Evolutionary conservation across 2,329 filamentous ascomycete species (phyloP).

Genomic region (Achaetomium macrosporum): DNA sequence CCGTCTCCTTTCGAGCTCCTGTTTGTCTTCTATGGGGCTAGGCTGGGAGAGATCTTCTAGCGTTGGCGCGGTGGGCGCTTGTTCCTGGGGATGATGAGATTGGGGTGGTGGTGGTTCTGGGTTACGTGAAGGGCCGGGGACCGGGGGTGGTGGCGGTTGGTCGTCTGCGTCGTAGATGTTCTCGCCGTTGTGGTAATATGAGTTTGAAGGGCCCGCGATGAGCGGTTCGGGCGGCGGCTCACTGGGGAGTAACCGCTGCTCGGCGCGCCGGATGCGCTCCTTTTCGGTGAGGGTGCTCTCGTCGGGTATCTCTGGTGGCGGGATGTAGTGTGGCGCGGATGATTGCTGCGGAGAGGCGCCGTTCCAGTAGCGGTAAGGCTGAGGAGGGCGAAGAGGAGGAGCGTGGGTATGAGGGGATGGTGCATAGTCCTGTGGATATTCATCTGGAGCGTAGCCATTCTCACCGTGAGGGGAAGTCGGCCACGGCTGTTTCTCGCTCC

Average conservation of each 20-base stretch:
- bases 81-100: conserved; percentile 14
- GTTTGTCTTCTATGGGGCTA: conserved; percentile 62
- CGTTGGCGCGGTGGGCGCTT: conserved; percentile 39
- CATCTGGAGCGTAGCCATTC: conserved; percentile 17
- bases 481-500: conserved; percentile 23
- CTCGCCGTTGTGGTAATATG: conserved; percentile 37
- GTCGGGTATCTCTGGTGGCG: conserved; percentile 53
- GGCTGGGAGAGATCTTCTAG: conserved; percentile 38
- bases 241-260: conserved; percentile 75
- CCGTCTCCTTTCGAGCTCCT: conserved; percentile 64
- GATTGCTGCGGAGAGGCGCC: conserved; percentile 28
- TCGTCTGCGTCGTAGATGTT: conserved; percentile 47
- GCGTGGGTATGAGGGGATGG: conserved; percentile 11
- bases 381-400: not conserved
- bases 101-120: not conserved
- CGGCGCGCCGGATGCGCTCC: conserved; percentile 69
- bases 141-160: conserved; percentile 26
- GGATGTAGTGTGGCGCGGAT: conserved; percentile 42
- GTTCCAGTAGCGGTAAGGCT: conserved; percentile 31
- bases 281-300: conserved; percentile 72
- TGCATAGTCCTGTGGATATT: conserved; percentile 21
- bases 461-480: conserved; percentile 16
- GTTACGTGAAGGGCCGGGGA: too few species aligned
- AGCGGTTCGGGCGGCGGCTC: conserved; percentile 59
- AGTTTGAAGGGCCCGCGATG: conserved; percentile 36